These are phyloP conservation scores for Nephromyces sp. DNA, from an alignment of 169 alveolate genomes.

Conservation along the genomic window DNA sequence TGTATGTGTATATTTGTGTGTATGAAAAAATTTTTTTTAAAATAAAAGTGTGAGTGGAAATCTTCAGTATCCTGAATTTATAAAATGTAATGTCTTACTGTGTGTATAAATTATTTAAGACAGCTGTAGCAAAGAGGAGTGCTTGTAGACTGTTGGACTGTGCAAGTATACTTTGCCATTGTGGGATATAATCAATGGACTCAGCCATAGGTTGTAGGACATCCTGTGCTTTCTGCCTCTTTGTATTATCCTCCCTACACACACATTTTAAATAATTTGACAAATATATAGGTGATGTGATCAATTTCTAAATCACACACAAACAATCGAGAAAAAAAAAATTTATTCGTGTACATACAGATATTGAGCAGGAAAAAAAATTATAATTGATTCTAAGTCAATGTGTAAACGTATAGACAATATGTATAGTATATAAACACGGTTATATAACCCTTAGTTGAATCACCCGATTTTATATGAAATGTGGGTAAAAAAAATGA, in stretches of 20 bases:
- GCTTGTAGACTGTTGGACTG: slow-evolving; percentile 51
- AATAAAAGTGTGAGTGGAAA: too few species aligned
- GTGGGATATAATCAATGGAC: slow-evolving; percentile 40
- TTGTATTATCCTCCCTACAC: slow-evolving; percentile 19
- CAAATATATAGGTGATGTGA: background rate
- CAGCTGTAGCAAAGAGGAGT: slow-evolving; percentile 53
- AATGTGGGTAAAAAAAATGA: background rate
- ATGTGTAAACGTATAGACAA: too few species aligned
- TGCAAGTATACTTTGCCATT: slow-evolving; percentile 49
- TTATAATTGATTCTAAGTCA: background rate
- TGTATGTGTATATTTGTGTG: too few species aligned
- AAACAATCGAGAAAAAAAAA: background rate
- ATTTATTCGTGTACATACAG: background rate
- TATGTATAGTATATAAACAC: background rate
- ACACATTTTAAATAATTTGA: background rate
- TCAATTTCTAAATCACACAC: background rate
- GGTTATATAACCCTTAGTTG: background rate
- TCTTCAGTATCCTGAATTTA: too few species aligned
- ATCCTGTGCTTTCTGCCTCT: slow-evolving; percentile 79
- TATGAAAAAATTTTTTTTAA: too few species aligned
- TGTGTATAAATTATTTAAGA: slow-evolving; percentile 49
- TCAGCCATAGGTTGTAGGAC: slow-evolving; percentile 75
- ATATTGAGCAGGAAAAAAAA: background rate
- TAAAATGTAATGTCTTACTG: slow-evolving; percentile 9
- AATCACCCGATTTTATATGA: background rate